These are phyloP conservation scores for Aureobasidium melanogenum DNA, from an alignment of 2,329 filamentous ascomycete species.

Conservation along the genomic window DNA sequence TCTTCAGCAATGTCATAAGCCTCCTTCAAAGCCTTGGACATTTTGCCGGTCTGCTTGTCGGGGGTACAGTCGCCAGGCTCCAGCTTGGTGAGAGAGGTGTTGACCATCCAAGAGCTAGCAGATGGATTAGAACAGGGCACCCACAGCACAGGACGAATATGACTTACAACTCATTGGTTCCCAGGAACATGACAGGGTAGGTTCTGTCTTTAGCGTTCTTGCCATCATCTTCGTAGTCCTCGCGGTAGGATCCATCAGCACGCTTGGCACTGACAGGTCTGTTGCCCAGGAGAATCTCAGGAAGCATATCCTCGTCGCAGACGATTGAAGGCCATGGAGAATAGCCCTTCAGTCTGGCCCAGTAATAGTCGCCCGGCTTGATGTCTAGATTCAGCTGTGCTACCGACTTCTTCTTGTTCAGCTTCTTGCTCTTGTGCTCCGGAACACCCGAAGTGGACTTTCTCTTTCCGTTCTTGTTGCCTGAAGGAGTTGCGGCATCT, in stretches of 20 bases:
- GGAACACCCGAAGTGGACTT: constrained; percentile 58
- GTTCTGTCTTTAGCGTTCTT: constrained; percentile 78
- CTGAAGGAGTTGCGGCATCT: constrained; percentile 18
- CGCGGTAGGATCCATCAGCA: constrained; percentile 75
- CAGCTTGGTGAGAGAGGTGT: constrained; percentile 71
- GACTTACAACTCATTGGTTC: constrained; percentile 92
- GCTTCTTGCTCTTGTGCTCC: constrained; percentile 66
- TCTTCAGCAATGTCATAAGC: constrained; percentile 77
- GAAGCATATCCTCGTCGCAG: constrained; percentile 90
- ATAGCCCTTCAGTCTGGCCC: constrained; percentile 89
- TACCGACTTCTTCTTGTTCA: constrained; percentile 78
- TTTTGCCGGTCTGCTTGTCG: constrained; percentile 61
- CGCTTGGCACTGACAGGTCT: constrained; percentile 79
- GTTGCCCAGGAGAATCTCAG: constrained; percentile 62
- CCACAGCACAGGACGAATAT: neutral
- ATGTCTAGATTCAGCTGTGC: constrained; percentile 61
- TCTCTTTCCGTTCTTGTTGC: constrained; percentile 27
- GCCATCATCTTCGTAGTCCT: constrained; percentile 78
- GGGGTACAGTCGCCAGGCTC: constrained; percentile 60
- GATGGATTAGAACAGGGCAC: constrained; percentile 12
- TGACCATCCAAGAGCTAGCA: constrained; percentile 78
- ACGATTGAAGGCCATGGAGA: constrained; percentile 92
- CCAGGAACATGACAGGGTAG: constrained; percentile 90
- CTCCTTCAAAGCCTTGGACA: constrained; percentile 66
- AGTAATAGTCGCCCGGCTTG: constrained; percentile 82